phyloP scores from a whole-genome alignment of 139 green algal genomes.

The Tetraselmis chui region DNA sequence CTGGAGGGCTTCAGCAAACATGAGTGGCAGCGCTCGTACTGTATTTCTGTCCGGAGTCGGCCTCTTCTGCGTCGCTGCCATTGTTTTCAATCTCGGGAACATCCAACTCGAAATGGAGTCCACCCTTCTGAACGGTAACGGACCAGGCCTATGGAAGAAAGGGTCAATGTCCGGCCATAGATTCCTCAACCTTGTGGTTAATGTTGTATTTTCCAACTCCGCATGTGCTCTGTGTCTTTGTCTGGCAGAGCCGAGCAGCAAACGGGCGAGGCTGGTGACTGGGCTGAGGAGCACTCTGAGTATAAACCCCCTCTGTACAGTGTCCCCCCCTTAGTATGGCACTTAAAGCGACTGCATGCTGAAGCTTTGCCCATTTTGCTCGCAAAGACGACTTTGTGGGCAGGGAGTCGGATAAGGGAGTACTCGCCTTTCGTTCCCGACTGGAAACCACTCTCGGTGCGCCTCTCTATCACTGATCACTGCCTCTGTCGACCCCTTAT shows the following conservation, averaged over 20 bases:
- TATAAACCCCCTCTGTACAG: neutral
- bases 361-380: neutral
- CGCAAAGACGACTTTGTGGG: neutral
- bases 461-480: constrained; percentile 1
- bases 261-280: neutral
- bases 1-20: too few species aligned
- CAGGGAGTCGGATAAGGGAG: neutral
- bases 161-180: neutral
- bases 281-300: neutral
- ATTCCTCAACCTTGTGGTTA: neutral
- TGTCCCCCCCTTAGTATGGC: neutral
- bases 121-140: neutral
- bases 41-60: too few species aligned
- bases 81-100: neutral
- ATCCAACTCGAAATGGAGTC: neutral
- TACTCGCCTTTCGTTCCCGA: neutral
- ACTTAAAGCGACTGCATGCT: neutral
- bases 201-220: too few species aligned
- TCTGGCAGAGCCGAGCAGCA: neutral
- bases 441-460: too few species aligned
- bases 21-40: too few species aligned
- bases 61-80: too few species aligned
- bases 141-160: neutral
- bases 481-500: too few species aligned
- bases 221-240: too few species aligned